Base-by-base conservation (phyloP, 2,329 filamentous ascomycete species). In the Penicillium hesseltinei region DNA sequence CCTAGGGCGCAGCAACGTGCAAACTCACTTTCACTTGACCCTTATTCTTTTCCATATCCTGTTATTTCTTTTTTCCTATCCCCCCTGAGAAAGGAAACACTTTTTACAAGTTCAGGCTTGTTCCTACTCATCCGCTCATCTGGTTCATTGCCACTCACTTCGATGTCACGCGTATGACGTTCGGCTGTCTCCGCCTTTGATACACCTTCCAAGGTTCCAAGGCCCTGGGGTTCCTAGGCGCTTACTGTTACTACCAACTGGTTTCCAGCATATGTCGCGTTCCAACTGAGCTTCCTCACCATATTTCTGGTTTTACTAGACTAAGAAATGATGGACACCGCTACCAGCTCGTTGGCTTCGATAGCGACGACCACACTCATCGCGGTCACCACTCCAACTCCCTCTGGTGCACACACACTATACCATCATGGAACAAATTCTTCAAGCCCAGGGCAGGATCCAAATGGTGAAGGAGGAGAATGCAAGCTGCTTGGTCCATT, bases 401-500 rank as follows among this genome's bases (percentile, higher is more conserved):
- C 64, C 8, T 59, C 66, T 8, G 55, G 53, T 5, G 40, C 36
- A n/a, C 42, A 65, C 62, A 52, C 60, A 59, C 35, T 66, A 59
- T 59, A 59, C 56, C 49, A 66, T 62, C 38, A 62, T 53, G 51
- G 64, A 52, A 53, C 54, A 49, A 29, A 53, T 58, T 35, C 59
- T 13, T 47, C 65, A 17, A 61, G 57, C 13, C 57, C 70, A 38
- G 64, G 62, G 42, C 52, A 69, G 2, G 71, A 73, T 25, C 57
- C 61, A 4, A 75, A 76, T 52, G 75, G 81, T 2, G 78, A 84
- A 33, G 83, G 82, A 51, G 90, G 89, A 65, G 91, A 96, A 77
- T 99, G 94, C 74, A 84, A 88, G 63, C 82, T 99, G 10, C 82
- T 99, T 2, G 94, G 94, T 0, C 85, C 92, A 4, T 99, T 97